Percentiles rank a stretch among this genome's conserved stretches.
Evolutionary conservation across 2,329 filamentous ascomycete species (phyloP).

Genomic region (Hymenoscyphus salicellus): DNA sequence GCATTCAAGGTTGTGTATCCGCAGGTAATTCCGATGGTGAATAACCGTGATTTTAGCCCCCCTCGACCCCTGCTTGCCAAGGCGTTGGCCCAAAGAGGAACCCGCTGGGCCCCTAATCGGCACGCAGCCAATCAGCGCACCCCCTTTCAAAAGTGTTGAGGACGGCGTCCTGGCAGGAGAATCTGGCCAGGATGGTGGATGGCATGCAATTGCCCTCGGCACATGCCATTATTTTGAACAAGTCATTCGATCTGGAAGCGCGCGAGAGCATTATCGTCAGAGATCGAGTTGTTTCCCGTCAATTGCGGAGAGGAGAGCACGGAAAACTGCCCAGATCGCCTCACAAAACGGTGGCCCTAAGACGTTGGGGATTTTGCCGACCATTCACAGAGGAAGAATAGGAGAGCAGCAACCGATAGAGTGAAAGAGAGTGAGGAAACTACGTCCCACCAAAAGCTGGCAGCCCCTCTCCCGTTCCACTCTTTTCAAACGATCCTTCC

Average conservation of each 20-base stretch:
- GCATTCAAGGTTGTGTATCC: not conserved
- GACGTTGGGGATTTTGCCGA: not conserved
- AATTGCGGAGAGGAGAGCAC: not conserved
- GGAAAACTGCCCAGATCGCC: too few species aligned
- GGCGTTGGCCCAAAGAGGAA: not conserved
- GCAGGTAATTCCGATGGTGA: not conserved
- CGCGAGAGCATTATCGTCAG: not conserved
- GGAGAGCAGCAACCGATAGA: not conserved
- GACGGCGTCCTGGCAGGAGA: not conserved
- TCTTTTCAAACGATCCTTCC: conserved; percentile 10
- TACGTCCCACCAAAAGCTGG: conserved; percentile 9
- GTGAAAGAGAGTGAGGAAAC: not conserved
- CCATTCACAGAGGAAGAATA: not conserved
- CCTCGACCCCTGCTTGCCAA: not conserved
- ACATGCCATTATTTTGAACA: not conserved
- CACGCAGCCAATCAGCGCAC: not conserved
- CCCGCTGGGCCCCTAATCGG: not conserved
- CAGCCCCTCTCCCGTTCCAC: not conserved
- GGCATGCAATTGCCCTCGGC: not conserved
- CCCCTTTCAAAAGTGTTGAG: not conserved
- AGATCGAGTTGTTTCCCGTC: not conserved
- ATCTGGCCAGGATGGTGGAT: not conserved
- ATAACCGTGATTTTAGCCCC: not conserved
- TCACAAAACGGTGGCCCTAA: too few species aligned
- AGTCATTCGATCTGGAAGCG: not conserved